phyloP scores from a whole-genome alignment of 1,139 yeast genomes.

The Kodamaea sp. region DNA sequence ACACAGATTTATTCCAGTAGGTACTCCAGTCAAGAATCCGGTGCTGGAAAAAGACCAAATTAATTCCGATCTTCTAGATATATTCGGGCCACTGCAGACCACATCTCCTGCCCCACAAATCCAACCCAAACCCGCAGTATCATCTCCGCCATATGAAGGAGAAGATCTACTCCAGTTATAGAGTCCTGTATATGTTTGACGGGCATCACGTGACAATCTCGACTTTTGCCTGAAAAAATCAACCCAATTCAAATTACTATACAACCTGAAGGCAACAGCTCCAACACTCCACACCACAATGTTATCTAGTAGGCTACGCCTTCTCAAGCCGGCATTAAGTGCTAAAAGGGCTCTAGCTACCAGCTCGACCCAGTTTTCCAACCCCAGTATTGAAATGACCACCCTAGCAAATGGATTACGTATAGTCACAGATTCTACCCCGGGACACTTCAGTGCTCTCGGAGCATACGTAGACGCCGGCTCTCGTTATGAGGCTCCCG shows the following conservation, averaged over 20 bases:
- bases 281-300: no score
- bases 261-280: neutral
- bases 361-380: slow-evolving; percentile 14
- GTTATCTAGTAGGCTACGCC: slow-evolving; percentile 1
- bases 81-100: slow-evolving; percentile 6
- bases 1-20: slow-evolving; percentile 8
- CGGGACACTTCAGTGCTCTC: slow-evolving; percentile 88
- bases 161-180: slow-evolving; percentile 6
- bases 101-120: neutral
- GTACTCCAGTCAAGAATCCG: neutral
- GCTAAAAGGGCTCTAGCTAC: slow-evolving; percentile 3
- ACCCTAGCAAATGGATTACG: slow-evolving; percentile 75
- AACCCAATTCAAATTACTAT: neutral
- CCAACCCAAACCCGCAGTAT: neutral
- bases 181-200: neutral
- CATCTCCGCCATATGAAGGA: neutral
- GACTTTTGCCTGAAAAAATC: no score
- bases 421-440: slow-evolving; percentile 81
- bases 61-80: slow-evolving; percentile 9
- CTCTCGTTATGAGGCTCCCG: slow-evolving; percentile 68
- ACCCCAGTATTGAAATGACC: slow-evolving; percentile 43
- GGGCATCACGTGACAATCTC: slow-evolving; percentile 1
- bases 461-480: slow-evolving; percentile 94
- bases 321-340: neutral
- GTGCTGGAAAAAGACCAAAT: neutral